Percentiles rank a stretch among this genome's conserved stretches.
Evolutionary conservation across 805 yeast genomes (phyloP).

Genomic region (Cyberlindnera japonica): DNA sequence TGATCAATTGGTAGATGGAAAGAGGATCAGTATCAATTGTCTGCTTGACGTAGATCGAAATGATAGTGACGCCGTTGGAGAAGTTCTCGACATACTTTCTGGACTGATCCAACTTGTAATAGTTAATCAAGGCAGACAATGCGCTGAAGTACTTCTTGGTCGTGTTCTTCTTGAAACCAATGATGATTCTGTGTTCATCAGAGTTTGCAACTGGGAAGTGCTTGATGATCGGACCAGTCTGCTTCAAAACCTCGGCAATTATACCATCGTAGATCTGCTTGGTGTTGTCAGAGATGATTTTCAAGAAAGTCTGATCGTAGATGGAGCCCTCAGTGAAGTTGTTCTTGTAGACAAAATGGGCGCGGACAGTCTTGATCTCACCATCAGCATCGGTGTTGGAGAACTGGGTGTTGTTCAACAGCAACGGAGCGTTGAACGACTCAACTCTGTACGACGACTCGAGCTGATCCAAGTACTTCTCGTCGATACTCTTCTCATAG

Average conservation of each 20-base stretch:
- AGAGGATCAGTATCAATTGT: slow-evolving; percentile 50
- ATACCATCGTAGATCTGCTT: slow-evolving; percentile 71
- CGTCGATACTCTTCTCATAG: slow-evolving; percentile 79
- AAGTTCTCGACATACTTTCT: slow-evolving; percentile 94
- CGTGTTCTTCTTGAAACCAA: slow-evolving; percentile 81
- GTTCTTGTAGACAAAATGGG: slow-evolving; percentile 83
- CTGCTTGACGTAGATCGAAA: slow-evolving; percentile 81
- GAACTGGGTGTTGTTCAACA: slow-evolving; percentile 34
- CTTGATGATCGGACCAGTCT: slow-evolving; percentile 88
- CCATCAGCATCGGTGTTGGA: slow-evolving; percentile 19
- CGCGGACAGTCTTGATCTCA: slow-evolving; percentile 49
- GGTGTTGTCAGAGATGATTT: slow-evolving; percentile 76
- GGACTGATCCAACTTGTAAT: slow-evolving; percentile 78
- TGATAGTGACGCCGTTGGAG: slow-evolving; percentile 79
- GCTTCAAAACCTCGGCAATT: slow-evolving; percentile 56
- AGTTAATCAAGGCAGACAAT: slow-evolving; percentile 78
- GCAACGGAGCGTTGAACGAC: slow-evolving; percentile 66
- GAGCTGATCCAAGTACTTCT: slow-evolving; percentile 63
- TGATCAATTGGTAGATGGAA: slow-evolving; percentile 83
- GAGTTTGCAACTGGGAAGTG: slow-evolving; percentile 75
- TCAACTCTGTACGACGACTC: slow-evolving; percentile 63
- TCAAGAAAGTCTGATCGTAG: slow-evolving; percentile 74
- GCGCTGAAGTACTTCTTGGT: slow-evolving; percentile 88
- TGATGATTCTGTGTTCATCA: slow-evolving; percentile 81
- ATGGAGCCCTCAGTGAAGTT: slow-evolving; percentile 48